Percentiles rank a stretch among this genome's conserved stretches.
phyloP scores from a whole-genome alignment of 345 rosid genomes.

The Mercurialis annua region DNA sequence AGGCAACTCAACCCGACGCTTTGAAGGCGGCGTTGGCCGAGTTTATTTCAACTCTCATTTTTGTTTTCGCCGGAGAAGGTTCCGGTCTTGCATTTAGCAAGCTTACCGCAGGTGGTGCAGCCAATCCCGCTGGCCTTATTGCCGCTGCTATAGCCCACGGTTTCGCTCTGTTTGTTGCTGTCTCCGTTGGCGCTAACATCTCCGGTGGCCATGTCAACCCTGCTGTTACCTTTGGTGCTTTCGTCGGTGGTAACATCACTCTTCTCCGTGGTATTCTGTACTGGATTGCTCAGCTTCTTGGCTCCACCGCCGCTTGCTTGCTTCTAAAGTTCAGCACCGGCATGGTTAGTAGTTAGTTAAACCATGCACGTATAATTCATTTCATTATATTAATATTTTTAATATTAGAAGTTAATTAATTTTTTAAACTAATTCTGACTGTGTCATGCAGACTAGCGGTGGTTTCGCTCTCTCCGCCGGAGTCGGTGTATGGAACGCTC shows the following conservation, averaged over 20 bases:
- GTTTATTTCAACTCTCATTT: constrained; percentile 76
- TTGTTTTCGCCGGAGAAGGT: constrained; percentile 88
- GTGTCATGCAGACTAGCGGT: constrained; percentile 44
- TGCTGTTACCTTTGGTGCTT: constrained; percentile 86
- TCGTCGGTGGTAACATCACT: constrained; percentile 79
- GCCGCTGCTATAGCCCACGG: constrained; percentile 78
- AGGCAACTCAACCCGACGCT: constrained; percentile 64
- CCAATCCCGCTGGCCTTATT: constrained; percentile 76
- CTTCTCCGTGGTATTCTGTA: constrained; percentile 83
- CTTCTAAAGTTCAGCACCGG: constrained; percentile 73
- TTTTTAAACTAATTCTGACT: not conserved
- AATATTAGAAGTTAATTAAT: not conserved
- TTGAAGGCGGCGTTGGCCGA: constrained; percentile 82
- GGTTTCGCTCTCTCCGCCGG: constrained; percentile 72
- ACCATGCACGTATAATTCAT: too few species aligned
- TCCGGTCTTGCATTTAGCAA: constrained; percentile 91
- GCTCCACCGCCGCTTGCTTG: constrained; percentile 76
- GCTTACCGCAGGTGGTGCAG: constrained; percentile 63
- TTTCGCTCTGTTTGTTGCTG: constrained; percentile 76
- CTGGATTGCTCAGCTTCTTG: constrained; percentile 89
- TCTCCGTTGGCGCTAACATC: constrained; percentile 74
- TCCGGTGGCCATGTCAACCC: constrained; percentile 97
- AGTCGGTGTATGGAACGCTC: constrained; percentile 67
- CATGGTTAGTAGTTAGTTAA: constrained; percentile 42
- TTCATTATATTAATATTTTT: too few species aligned